These are phyloP conservation scores for Kazachstania bromeliacearum DNA, from an alignment of 805 yeast genomes.

Conservation along the genomic window DNA sequence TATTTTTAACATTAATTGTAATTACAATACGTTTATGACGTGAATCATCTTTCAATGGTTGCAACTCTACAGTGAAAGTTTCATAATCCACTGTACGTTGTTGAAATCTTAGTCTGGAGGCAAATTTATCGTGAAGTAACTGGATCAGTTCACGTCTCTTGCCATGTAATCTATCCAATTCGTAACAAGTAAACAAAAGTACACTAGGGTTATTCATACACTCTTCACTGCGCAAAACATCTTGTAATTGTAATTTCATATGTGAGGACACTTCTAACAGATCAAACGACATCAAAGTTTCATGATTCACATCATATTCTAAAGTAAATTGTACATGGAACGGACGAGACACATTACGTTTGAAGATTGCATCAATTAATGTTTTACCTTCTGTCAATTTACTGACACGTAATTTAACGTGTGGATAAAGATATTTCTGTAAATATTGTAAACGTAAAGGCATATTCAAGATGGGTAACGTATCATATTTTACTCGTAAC, in stretches of 20 bases:
- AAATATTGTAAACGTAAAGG: slow-evolving; percentile 14
- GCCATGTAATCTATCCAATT: slow-evolving; percentile 14
- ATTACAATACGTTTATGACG: no score
- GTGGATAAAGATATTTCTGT: slow-evolving; percentile 7
- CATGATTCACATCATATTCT: slow-evolving; percentile 1
- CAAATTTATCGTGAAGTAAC: slow-evolving; percentile 1
- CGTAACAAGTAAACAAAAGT: slow-evolving; percentile 18
- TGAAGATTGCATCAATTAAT: not conserved
- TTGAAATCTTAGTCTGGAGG: not conserved
- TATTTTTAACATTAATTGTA: no score
- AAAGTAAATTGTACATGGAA: slow-evolving; percentile 4
- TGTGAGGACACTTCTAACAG: slow-evolving; percentile 4
- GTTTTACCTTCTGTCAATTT: not conserved
- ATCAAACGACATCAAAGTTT: not conserved
- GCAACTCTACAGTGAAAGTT: not conserved
- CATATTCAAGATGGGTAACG: slow-evolving; percentile 23
- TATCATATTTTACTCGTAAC: slow-evolving; percentile 18
- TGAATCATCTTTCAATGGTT: no score
- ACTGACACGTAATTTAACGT: slow-evolving; percentile 6
- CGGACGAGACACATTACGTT: not conserved
- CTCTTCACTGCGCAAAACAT: no score
- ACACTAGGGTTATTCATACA: slow-evolving; percentile 1
- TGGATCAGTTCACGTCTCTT: slow-evolving; percentile 8
- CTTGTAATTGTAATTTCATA: slow-evolving; percentile 7
- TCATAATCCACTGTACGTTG: no score